A percentile compares a stretch with the other conserved stretches of the same genome.
Conservation (phyloP, 2,329 filamentous ascomycete species). For the Fusarium sp. region DNA sequence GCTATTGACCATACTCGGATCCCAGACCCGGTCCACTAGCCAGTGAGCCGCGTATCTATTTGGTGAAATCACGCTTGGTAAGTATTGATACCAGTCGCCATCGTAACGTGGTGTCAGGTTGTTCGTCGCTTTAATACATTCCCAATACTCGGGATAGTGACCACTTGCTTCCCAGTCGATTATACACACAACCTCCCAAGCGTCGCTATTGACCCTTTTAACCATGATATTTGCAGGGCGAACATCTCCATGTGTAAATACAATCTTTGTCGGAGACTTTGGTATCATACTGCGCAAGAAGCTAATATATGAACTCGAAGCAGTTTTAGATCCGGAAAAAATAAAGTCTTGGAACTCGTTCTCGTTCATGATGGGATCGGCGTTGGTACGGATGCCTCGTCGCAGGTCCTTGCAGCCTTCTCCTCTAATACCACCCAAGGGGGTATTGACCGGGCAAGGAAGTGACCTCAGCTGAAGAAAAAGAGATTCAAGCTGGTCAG, state of each 20-base stretch:
- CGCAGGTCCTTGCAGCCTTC: conserved; percentile 15
- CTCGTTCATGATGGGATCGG: background rate
- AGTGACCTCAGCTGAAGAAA: conserved; percentile 21
- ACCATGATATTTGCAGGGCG: conserved; percentile 9
- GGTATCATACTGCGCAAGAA: conserved; percentile 16
- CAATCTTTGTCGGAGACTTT: conserved; percentile 1
- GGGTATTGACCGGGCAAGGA: conserved; percentile 10
- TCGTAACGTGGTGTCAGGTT: conserved; percentile 14
- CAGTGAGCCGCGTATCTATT: background rate
- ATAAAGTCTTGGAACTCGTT: conserved; percentile 21
- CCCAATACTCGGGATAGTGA: conserved; percentile 35
- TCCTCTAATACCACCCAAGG: conserved; percentile 15
- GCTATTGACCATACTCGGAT: background rate
- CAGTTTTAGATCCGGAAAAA: conserved; percentile 15
- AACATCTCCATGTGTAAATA: conserved; percentile 27
- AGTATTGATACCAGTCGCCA: background rate
- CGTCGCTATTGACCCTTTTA: background rate
- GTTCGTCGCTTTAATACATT: conserved; percentile 32
- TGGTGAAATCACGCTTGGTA: background rate
- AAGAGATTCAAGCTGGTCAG: conserved; percentile 17
- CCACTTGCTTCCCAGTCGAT: conserved; percentile 35
- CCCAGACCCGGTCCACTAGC: background rate
- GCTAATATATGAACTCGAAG: conserved; percentile 10
- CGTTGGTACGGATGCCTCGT: conserved; percentile 7
- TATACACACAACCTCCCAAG: conserved; percentile 18